A percentile compares a stretch with the other conserved stretches of the same genome.
These are phyloP conservation scores for Kockovaella imperatae DNA, from an alignment of 768 basidiomycete species.

Conservation along the genomic window DNA sequence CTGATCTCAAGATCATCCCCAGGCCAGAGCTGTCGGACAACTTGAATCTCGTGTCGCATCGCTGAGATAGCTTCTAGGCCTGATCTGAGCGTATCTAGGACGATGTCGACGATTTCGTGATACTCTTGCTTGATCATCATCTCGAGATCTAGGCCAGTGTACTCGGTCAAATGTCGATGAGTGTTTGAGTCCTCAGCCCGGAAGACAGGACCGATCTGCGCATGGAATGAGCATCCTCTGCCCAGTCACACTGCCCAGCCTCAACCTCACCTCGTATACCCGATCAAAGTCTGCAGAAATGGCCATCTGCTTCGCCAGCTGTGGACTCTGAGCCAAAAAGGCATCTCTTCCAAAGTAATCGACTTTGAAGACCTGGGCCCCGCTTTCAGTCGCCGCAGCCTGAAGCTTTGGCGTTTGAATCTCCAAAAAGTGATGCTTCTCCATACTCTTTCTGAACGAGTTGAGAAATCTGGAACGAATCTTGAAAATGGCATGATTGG, in stretches of 20 bases:
- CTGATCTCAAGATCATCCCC: conserved; percentile 88
- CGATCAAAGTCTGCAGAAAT: conserved; percentile 94
- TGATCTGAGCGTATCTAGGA: conserved; percentile 71
- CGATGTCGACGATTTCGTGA: conserved; percentile 83
- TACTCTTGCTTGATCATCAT: conserved; percentile 95
- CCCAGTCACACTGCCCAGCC: too few species aligned
- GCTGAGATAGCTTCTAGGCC: conserved; percentile 54
- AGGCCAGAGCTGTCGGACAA: conserved; percentile 73
- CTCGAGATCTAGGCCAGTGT: conserved; percentile 93
- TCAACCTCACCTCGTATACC: conserved; percentile 91
- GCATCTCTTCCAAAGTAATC: conserved; percentile 93
- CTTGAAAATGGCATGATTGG: conserved; percentile 88
- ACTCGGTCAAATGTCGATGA: conserved; percentile 93
- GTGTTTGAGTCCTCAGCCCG: conserved; percentile 93
- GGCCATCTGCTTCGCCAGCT: conserved; percentile 95
- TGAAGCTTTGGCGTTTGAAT: conserved; percentile 95
- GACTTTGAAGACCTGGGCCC: conserved; percentile 93
- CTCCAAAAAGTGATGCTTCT: conserved; percentile 67
- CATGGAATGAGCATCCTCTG: neutral
- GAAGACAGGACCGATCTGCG: conserved; percentile 62
- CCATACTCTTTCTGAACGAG: conserved; percentile 72
- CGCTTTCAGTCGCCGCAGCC: conserved; percentile 88
- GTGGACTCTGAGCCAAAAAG: conserved; percentile 88
- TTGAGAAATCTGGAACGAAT: conserved; percentile 73
- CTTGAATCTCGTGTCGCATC: conserved; percentile 63